Percentiles rank a stretch among this genome's conserved stretches.
These are phyloP conservation scores for Rutidosis leptorrhynchoides DNA, from an alignment of 129 eudicot genomes.

Conservation along the genomic window DNA sequence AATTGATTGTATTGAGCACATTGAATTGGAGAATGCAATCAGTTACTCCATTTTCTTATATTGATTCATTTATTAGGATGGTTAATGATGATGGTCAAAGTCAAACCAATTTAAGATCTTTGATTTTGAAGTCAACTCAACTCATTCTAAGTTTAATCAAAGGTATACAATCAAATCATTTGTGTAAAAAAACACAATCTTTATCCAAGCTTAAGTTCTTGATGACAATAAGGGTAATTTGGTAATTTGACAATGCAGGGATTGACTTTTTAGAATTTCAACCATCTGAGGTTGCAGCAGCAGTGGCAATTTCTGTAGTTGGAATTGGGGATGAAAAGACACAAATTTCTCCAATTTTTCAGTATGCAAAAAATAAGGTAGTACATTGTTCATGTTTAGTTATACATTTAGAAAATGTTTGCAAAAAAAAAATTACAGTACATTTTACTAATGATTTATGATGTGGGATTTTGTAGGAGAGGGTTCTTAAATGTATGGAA, in stretches of 20 bases:
- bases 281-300: conserved; percentile 77
- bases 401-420: neutral
- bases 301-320: conserved; percentile 55
- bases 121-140: conserved; percentile 43
- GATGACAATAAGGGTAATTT: neutral
- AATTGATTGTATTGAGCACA: conserved; percentile 60
- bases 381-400: conserved; percentile 14
- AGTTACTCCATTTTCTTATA: conserved; percentile 64
- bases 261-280: conserved; percentile 67
- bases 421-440: neutral
- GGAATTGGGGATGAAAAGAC: conserved; percentile 34
- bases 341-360: conserved; percentile 32
- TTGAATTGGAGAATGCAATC: conserved; percentile 79
- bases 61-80: conserved; percentile 50
- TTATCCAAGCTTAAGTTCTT: conserved; percentile 7
- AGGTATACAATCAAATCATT: conserved; percentile 31
- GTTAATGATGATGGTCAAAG: conserved; percentile 34
- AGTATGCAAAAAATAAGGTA: conserved; percentile 52
- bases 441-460: conserved; percentile 5
- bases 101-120: conserved; percentile 37
- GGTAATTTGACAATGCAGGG: conserved; percentile 47
- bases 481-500: conserved; percentile 39
- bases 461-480: conserved; percentile 38
- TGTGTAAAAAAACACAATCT: neutral
- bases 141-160: conserved; percentile 46